Evolutionary conservation across 306 rosid genomes (phyloP).

Genomic region (Crotalaria pallida): DNA sequence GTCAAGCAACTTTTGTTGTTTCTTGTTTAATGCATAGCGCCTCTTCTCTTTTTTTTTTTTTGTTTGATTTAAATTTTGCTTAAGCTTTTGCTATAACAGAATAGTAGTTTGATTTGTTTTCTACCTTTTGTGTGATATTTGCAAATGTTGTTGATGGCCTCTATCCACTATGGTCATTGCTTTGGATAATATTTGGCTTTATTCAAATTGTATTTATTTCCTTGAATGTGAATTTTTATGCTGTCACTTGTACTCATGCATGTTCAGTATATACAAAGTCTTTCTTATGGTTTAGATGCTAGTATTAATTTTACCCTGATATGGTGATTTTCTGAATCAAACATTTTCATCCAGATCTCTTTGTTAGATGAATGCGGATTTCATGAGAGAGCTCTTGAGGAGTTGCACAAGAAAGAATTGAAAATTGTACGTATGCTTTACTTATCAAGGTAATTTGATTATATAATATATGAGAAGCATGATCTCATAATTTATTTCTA

Average conservation of each 20-base stretch:
- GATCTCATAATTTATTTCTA: conserved; percentile 6
- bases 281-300: not conserved
- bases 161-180: not conserved
- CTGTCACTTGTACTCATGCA: not conserved
- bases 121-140: not conserved
- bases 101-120: not conserved
- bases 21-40: conserved; percentile 11
- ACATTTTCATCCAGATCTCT: conserved; percentile 52
- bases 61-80: not conserved
- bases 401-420: conserved; percentile 63
- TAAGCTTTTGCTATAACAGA: conserved; percentile 1
- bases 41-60: not conserved
- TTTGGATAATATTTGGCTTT: not conserved
- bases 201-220: not conserved
- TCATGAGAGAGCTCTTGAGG: conserved; percentile 72
- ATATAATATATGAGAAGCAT: conserved; percentile 19
- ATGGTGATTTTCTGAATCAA: conserved; percentile 24
- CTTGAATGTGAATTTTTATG: not conserved
- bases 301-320: not conserved
- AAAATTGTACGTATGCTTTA: conserved; percentile 58
- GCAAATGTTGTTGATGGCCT: not conserved
- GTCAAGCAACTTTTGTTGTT: conserved; percentile 2
- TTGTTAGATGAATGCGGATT: conserved; percentile 73
- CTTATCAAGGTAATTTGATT: conserved; percentile 13
- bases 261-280: not conserved